Evolutionary conservation across 176 grass and related monocot species (phyloP).

Genomic region (Phoenix dactylifera): DNA sequence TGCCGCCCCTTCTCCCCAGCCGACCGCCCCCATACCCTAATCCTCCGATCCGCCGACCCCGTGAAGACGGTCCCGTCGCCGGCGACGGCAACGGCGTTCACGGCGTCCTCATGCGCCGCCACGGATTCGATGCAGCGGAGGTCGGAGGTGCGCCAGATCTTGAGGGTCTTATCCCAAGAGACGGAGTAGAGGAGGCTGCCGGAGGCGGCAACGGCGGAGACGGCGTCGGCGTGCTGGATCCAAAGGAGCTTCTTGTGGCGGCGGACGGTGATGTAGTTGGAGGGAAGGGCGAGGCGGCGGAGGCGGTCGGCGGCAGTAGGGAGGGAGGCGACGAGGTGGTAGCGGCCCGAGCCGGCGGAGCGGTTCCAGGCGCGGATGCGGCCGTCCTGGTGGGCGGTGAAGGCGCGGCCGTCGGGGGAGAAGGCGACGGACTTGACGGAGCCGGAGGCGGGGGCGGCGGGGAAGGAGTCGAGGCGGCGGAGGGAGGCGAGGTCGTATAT

Average conservation of each 20-base stretch:
- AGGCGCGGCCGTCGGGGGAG: conserved; percentile 17
- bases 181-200: conserved; percentile 80
- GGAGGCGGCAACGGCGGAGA: conserved; percentile 70
- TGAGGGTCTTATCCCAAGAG: conserved; percentile 96
- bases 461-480: conserved; percentile 15
- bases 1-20: conserved; percentile 67
- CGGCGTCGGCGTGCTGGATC: conserved; percentile 90
- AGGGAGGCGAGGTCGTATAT: conserved; percentile 28
- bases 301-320: conserved; percentile 66
- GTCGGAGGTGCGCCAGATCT: conserved; percentile 88
- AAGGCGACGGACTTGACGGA: conserved; percentile 53
- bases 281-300: conserved; percentile 73
- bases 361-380: conserved; percentile 51
- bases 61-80: conserved; percentile 81
- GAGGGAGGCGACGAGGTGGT: conserved; percentile 47
- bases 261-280: conserved; percentile 86
- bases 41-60: conserved; percentile 75
- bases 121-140: conserved; percentile 91
- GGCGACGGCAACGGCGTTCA: conserved; percentile 73
- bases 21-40: conserved; percentile 85
- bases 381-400: conserved; percentile 87
- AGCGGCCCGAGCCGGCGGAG: conserved; percentile 22
- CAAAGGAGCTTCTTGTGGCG: conserved; percentile 64
- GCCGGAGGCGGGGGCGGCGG: conserved; percentile 20
- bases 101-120: conserved; percentile 85